These are phyloP conservation scores for Talaromyces nanjingensis DNA, from an alignment of 495 filamentous ascomycete species.

Conservation along the genomic window DNA sequence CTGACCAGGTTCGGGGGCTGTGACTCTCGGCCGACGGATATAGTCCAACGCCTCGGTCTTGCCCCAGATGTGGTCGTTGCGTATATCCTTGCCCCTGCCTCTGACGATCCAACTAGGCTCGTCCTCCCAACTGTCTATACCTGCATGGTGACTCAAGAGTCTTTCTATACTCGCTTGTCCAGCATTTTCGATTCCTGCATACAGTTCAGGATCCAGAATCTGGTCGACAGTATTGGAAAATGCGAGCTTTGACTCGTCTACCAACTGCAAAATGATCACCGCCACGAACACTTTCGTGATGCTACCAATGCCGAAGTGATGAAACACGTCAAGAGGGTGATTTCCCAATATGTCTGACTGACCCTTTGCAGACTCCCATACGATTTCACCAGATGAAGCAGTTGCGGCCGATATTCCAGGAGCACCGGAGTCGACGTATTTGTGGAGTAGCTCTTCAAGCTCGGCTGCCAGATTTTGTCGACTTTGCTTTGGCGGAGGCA, in stretches of 20 bases:
- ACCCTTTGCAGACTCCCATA: neutral
- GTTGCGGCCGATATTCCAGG: neutral
- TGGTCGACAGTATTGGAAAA: neutral
- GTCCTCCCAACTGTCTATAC: neutral
- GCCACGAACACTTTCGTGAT: neutral
- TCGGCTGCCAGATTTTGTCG: neutral
- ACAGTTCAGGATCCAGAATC: neutral
- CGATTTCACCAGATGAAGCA: neutral
- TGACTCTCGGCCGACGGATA: neutral
- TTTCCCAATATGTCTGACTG: neutral
- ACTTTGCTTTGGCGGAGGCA: neutral
- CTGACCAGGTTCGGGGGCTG: neutral
- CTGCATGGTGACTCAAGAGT: neutral
- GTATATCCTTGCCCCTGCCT: neutral
- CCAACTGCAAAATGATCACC: neutral
- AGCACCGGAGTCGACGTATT: neutral
- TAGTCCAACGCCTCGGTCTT: neutral
- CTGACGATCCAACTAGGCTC: neutral
- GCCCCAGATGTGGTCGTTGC: neutral
- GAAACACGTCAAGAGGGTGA: neutral
- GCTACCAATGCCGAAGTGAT: neutral
- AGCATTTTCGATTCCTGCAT: neutral
- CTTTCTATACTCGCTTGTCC: neutral
- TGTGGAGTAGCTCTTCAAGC: neutral
- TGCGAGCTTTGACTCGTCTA: neutral